Conservation (phyloP, 441 rosid genomes). For the Theobroma grandiflorum region DNA sequence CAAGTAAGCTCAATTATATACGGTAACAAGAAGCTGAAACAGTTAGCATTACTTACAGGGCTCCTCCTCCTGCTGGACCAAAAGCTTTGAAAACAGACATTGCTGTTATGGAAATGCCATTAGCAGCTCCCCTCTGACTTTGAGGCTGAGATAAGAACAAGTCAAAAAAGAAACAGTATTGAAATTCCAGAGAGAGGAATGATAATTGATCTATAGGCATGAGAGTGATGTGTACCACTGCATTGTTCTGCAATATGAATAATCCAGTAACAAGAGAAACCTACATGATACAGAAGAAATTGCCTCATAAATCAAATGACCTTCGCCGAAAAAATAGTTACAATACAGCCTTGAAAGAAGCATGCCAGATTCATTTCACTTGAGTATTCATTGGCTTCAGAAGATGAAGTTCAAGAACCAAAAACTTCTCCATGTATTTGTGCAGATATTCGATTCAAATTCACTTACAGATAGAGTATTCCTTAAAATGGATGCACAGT, state of each 20-base stretch:
- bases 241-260: slow-evolving; percentile 63
- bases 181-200: neutral
- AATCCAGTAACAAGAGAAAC: slow-evolving; percentile 60
- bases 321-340: neutral
- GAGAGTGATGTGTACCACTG: slow-evolving; percentile 47
- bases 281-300: slow-evolving; percentile 34
- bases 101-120: slow-evolving; percentile 78
- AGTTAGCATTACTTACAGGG: slow-evolving; percentile 46
- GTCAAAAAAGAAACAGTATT: neutral
- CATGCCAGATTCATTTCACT: neutral
- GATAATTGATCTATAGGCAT: neutral
- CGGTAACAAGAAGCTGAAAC: neutral
- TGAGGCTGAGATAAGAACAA: slow-evolving; percentile 46
- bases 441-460: slow-evolving; percentile 1
- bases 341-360: neutral
- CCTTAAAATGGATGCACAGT: slow-evolving; percentile 56
- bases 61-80: slow-evolving; percentile 82
- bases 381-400: neutral
- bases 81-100: slow-evolving; percentile 81
- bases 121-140: slow-evolving; percentile 76
- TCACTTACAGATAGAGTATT: slow-evolving; percentile 64
- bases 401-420: neutral
- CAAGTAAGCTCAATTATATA: neutral
- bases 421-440: neutral
- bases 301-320: neutral